Evolutionary conservation across 2,329 filamentous ascomycete species (phyloP), one percentile per base, ranked within the genome.

Genomic region (Fusarium udum): DNA sequence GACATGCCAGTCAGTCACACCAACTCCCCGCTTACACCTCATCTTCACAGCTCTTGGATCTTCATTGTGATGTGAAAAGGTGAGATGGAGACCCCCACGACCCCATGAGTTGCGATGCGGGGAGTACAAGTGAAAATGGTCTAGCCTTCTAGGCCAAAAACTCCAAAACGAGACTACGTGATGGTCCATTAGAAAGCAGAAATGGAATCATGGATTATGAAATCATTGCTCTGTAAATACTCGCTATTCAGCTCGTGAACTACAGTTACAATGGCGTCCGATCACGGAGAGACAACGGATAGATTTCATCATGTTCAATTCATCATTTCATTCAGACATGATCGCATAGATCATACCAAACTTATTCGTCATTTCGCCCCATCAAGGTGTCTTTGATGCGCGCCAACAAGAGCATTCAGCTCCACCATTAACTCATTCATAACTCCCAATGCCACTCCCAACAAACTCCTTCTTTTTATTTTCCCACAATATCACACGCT

Each of bases 361-460:
- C 49, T 62, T 42, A 36, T 70, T 73, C 65, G 52, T 67, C 66
- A 74, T 68, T 68, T 60, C 26, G 31, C 67, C 62, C 64, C 72
- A 75, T 74, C 72, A 74, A 74, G 72, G 72, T 74, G 71, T 71
- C 67, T 71, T 66, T 48, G 43, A 36, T 49, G 57, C 68, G 55
- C 58, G 51, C 59, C 26, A 43, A 56, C 62, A 61, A 46, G 58
- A 63, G 51, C 57, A 40, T 64, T 42, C 39, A 39, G 48, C 68
- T 70, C 71, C 71, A 66, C 72, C 60, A 73, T 67, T 69, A 53
- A 46, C 48, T 69, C 43, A 52, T 45, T 60, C 51, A 61, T 57
- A 69, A 69, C 55, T 62, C 64, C 37, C 45, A 39, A 26, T 51
- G 45, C 62, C 52, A 48, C 51, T 62, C 64, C 37, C 42, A 28